Percentiles rank a stretch among this genome's conserved stretches.
phyloP scores from a whole-genome alignment of 164 flowering plant genomes.

The Magnolia sinica region DNA sequence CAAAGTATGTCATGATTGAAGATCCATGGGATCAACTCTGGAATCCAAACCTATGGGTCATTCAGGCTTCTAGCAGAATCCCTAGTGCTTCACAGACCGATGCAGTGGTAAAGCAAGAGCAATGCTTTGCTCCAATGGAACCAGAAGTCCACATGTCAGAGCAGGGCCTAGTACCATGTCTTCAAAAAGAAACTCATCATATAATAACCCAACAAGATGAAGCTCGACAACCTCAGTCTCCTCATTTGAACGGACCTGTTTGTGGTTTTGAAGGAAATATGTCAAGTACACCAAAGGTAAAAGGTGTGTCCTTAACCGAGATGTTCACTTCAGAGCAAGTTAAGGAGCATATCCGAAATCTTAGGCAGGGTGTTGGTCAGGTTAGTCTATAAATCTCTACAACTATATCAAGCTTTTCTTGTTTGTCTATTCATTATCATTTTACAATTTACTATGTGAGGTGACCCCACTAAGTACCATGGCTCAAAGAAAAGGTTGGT shows the following conservation, averaged over 20 bases:
- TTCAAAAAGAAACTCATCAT: too few species aligned
- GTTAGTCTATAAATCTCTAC: constrained; percentile 3
- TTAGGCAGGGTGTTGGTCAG: constrained; percentile 20
- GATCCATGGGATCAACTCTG: not conserved
- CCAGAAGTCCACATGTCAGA: not conserved
- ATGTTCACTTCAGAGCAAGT: constrained; percentile 20
- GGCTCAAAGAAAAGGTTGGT: too few species aligned
- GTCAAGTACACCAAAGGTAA: constrained; percentile 5
- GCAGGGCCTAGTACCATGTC: too few species aligned
- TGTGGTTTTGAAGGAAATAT: not conserved
- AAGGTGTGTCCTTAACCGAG: constrained; percentile 22
- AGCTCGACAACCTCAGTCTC: too few species aligned
- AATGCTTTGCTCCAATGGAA: not conserved
- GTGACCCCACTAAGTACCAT: too few species aligned
- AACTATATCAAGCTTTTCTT: not conserved
- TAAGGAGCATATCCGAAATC: constrained; percentile 14
- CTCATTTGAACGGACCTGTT: too few species aligned
- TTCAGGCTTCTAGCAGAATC: not conserved
- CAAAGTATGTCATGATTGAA: not conserved
- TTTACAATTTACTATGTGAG: too few species aligned
- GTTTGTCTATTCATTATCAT: not conserved
- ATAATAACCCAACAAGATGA: too few species aligned
- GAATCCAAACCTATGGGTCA: not conserved
- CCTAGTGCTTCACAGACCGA: too few species aligned
- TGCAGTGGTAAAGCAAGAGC: not conserved